phyloP scores from a whole-genome alignment of 495 filamentous ascomycete species.

The Neurospora terricola region DNA sequence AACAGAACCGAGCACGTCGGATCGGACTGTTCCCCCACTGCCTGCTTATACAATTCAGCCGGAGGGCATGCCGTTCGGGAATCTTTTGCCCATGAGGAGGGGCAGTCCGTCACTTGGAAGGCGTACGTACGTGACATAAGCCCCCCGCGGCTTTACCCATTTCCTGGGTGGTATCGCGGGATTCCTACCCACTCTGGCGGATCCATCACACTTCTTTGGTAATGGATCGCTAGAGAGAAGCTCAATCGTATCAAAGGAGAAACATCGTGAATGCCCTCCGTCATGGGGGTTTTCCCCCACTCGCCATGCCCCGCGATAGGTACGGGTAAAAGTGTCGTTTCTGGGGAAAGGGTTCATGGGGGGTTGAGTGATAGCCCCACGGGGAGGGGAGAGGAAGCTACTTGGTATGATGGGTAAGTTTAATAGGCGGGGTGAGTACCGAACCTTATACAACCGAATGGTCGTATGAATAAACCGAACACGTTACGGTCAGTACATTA shows the following conservation, averaged over 20 bases:
- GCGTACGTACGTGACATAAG: neutral
- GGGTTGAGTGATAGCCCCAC: neutral
- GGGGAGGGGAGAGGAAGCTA: neutral
- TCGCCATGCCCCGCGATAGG: slow-evolving; percentile 13
- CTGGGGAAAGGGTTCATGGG: neutral
- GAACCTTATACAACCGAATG: no score
- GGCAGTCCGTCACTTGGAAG: neutral
- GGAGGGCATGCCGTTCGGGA: neutral
- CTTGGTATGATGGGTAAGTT: no score
- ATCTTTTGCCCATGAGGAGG: neutral
- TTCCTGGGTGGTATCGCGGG: neutral
- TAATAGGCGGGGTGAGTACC: no score
- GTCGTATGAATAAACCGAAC: no score
- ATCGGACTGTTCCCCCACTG: neutral
- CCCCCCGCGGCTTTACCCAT: neutral
- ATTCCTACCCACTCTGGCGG: neutral
- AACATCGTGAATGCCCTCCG: neutral
- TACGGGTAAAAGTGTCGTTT: neutral
- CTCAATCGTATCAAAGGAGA: neutral
- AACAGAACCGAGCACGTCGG: neutral
- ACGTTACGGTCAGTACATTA: no score
- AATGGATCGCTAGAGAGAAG: no score
- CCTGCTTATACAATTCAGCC: neutral
- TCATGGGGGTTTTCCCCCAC: no score
- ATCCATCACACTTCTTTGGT: neutral